These are phyloP conservation scores for Elsinoe batatas DNA, from an alignment of 2,329 filamentous ascomycete genomes.

Conservation along the genomic window DNA sequence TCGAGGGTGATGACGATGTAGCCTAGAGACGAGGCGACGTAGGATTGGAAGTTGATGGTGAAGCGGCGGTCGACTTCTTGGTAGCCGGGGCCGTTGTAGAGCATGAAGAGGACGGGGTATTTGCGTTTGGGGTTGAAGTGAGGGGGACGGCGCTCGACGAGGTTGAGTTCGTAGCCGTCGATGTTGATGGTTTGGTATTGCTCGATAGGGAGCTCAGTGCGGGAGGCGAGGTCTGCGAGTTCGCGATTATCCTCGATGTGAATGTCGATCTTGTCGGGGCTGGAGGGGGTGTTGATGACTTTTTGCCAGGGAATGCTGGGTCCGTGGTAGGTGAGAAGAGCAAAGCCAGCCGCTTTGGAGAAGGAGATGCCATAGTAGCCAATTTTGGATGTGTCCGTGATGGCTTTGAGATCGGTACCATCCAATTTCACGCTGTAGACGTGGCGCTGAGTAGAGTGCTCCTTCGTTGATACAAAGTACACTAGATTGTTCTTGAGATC, in stretches of 20 bases:
- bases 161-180: conserved; percentile 61
- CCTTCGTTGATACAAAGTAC: conserved; percentile 81
- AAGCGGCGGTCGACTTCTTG: conserved; percentile 78
- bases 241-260: conserved; percentile 67
- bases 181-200: conserved; percentile 79
- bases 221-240: conserved; percentile 58
- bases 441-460: conserved; percentile 81
- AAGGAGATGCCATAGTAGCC: conserved; percentile 79
- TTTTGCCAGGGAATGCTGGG: conserved; percentile 86
- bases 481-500: conserved; percentile 78
- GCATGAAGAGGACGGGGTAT: conserved; percentile 89
- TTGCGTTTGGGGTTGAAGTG: conserved; percentile 75
- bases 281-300: conserved; percentile 72
- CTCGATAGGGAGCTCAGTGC: conserved; percentile 72
- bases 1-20: conserved; percentile 95
- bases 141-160: conserved; percentile 77
- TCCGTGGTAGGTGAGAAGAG: conserved; percentile 72
- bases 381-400: conserved; percentile 64
- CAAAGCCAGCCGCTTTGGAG: conserved; percentile 71
- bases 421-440: conserved; percentile 83
- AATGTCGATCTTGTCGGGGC: conserved; percentile 53
- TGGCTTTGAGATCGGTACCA: conserved; percentile 56
- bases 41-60: conserved; percentile 78
- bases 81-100: conserved; percentile 91
- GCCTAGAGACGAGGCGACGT: conserved; percentile 71